Evolutionary conservation across 768 basidiomycete species (phyloP), one percentile per base, ranked within the genome.

Genomic region (Boletus vinaceobasis): DNA sequence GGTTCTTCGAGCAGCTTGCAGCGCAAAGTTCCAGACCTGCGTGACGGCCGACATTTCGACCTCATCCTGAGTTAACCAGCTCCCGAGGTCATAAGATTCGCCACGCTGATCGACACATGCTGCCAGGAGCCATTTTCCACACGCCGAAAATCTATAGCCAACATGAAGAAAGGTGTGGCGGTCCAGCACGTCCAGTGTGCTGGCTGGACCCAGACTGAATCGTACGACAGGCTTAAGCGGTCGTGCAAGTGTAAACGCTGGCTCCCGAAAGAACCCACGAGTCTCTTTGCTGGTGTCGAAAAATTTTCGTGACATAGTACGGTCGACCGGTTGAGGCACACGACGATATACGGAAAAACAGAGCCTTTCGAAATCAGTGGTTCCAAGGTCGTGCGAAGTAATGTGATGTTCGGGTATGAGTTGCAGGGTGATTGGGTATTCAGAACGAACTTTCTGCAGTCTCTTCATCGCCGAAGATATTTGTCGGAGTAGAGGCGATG

Each of bases 111-210:
- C 92, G 7, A 88, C 73, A 61, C 85, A 87, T 31, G 82, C 76
- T n/a, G 83, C 82, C 17, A 90, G 65, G 7, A 93, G 75, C 92
- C 91, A 93, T 66, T 86, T 87, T 10, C 85, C 80, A 54, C 86
- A 88, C 5, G 67, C 60, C 11, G 86, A 85, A 2, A 87, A 56
- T 38, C 72, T 76, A 67, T 94, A 94, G 3, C 83, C 92, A 37
- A 93, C 77, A 65, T 94, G 92, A 42, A 94, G 72, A 50, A 93
- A 70, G 1, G 81, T 84, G 57, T 84, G 77, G 29, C 79, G 72
- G 48, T 85, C 81, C 44, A 79, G 50, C 15, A 85, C 79, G 53
- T 84, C 84, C 39, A 79, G 61, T 2, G 79, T 68, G 7, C 68
- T 69, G 2, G 69, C 63, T 19, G 75, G 76, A 51, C 75, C 75